Evolutionary conservation across 371 early-diverging fungal genomes (phyloP).

Genomic region (Lichtheimia ramosa): DNA sequence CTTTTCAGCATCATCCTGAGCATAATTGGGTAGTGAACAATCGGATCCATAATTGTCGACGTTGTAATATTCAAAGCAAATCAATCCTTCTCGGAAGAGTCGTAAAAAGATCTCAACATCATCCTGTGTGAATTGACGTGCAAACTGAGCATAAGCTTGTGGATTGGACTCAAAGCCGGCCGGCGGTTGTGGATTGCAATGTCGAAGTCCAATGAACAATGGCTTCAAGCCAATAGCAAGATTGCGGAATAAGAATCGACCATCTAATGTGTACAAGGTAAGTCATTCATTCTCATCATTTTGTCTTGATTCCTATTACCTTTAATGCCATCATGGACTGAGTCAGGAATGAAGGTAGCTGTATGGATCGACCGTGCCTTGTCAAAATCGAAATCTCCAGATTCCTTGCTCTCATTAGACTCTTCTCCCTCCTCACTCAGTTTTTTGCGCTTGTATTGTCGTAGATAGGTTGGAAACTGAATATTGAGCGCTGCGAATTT

Average conservation of each 20-base stretch:
- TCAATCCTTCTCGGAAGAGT: slow-evolving; percentile 83
- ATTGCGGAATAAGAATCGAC: slow-evolving; percentile 81
- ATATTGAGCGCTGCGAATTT: slow-evolving; percentile 78
- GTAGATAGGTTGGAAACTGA: slow-evolving; percentile 53
- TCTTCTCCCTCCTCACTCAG: slow-evolving; percentile 14
- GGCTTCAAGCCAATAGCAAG: slow-evolving; percentile 86
- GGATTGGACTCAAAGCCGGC: slow-evolving; percentile 30
- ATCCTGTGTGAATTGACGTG: slow-evolving; percentile 68
- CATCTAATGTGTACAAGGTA: slow-evolving; percentile 34
- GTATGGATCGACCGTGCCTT: slow-evolving; percentile 78
- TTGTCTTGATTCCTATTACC: slow-evolving; percentile 37
- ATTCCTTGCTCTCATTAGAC: slow-evolving; percentile 19
- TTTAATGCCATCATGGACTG: slow-evolving; percentile 72
- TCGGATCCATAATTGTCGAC: slow-evolving; percentile 70
- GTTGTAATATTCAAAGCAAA: slow-evolving; percentile 86
- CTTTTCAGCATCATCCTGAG: slow-evolving; percentile 6
- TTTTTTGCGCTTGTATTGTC: slow-evolving; percentile 51
- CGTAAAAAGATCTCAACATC: slow-evolving; percentile 69
- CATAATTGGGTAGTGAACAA: slow-evolving; percentile 34
- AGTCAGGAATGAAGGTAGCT: slow-evolving; percentile 59
- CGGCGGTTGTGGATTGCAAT: slow-evolving; percentile 68
- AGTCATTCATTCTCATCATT: too few relatives aligned
- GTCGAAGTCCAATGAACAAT: slow-evolving; percentile 73
- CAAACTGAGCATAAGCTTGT: slow-evolving; percentile 44
- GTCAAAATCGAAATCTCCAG: slow-evolving; percentile 81